Conservation (phyloP, 202 grass and related monocot species). For the Saccharum hybrid region DNA sequence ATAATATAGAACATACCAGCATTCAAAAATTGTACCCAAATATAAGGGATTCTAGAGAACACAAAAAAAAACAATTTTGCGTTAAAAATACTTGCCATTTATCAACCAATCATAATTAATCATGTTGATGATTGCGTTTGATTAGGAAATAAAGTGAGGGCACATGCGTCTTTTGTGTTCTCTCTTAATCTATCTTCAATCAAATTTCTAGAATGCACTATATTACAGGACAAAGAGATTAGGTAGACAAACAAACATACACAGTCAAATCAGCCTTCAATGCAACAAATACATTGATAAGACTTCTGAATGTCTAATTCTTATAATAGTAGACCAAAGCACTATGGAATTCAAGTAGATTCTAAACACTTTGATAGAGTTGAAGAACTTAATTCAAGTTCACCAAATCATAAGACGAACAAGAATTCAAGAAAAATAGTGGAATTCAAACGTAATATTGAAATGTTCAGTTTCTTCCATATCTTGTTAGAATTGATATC, state of each 20-base stretch:
- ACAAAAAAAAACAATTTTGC: neutral
- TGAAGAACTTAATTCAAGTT: neutral
- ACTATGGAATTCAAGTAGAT: neutral
- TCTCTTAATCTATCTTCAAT: neutral
- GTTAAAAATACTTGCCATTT: neutral
- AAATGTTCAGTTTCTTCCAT: neutral
- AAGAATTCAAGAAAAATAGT: neutral
- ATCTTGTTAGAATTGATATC: neutral
- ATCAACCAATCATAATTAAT: neutral
- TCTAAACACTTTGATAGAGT: neutral
- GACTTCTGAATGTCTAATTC: neutral
- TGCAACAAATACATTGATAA: neutral
- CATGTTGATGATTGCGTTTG: neutral
- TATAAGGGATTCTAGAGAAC: neutral
- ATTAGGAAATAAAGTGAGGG: neutral
- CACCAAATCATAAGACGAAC: neutral
- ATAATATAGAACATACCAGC: neutral
- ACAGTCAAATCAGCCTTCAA: no score
- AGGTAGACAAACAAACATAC: neutral
- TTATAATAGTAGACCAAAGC: neutral
- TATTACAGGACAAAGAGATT: neutral
- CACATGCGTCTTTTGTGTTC: neutral
- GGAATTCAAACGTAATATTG: no score
- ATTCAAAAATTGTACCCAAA: neutral
- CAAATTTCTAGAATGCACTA: no score